Percentiles rank a stretch among this genome's conserved stretches.
Conservation (phyloP, 148 eudicot genomes). For the Rhododendron ferrugineum region DNA sequence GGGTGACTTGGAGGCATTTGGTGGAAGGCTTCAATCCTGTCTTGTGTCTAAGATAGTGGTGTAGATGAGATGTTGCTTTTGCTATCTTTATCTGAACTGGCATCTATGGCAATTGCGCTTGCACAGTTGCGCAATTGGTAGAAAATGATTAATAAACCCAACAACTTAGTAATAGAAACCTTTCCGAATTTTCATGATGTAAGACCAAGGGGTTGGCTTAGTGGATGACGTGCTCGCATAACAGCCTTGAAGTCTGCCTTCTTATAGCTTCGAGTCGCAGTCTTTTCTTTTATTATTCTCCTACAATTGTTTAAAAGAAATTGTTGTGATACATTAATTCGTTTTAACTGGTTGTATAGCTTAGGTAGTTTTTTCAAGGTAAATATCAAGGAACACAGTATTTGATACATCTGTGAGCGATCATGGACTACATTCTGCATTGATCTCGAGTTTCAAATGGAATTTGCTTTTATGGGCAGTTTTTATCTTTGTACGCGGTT, state of each 20-base stretch:
- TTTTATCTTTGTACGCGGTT: not conserved
- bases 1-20: slow-evolving; percentile 1
- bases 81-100: not conserved
- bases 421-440: not conserved
- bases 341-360: not conserved
- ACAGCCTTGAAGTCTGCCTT: not conserved
- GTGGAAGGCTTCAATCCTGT: not conserved
- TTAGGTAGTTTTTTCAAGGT: not conserved
- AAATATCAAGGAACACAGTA: not conserved
- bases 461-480: not conserved
- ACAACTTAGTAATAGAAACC: not conserved
- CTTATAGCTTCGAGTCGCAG: not conserved
- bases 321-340: not conserved
- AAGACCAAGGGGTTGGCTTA: not conserved
- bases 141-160: not conserved
- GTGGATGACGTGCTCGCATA: not conserved
- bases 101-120: not conserved
- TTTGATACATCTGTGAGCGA: not conserved
- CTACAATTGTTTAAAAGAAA: not conserved
- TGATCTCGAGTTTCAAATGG: not conserved
- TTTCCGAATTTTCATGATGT: not conserved
- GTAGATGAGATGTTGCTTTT: not conserved
- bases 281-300: not conserved
- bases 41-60: not conserved
- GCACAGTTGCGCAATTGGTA: not conserved